phyloP scores from a whole-genome alignment of 2,329 filamentous ascomycete genomes.

The Orbilia blumenaviensis region DNA sequence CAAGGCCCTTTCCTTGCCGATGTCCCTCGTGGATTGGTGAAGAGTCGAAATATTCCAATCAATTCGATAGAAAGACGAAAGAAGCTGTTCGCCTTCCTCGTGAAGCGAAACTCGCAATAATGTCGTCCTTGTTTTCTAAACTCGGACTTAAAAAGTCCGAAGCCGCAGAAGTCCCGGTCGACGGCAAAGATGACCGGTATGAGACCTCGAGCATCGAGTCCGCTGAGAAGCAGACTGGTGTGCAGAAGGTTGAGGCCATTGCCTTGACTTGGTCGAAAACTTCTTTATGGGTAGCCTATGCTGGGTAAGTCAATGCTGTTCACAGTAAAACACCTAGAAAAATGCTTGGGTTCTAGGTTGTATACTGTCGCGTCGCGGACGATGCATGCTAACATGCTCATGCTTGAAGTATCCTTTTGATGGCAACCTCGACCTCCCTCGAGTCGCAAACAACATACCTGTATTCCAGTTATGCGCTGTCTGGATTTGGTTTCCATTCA shows the following conservation, averaged over 20 bases:
- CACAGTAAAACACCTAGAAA: no score
- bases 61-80: slow-evolving; percentile 13
- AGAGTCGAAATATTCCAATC: slow-evolving; percentile 6
- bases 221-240: slow-evolving; percentile 62
- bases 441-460: slow-evolving; percentile 72
- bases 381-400: neutral
- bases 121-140: slow-evolving; percentile 32
- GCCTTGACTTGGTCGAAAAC: slow-evolving; percentile 65
- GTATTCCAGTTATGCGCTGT: slow-evolving; percentile 72
- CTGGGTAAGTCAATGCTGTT: slow-evolving; percentile 59
- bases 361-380: neutral
- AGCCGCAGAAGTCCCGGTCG: neutral
- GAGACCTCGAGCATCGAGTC: slow-evolving; percentile 42
- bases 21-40: slow-evolving; percentile 1
- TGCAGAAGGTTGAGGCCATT: slow-evolving; percentile 65
- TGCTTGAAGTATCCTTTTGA: slow-evolving; percentile 64
- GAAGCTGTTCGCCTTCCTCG: neutral
- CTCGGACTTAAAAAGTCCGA: slow-evolving; percentile 12
- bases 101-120: neutral
- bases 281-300: slow-evolving; percentile 64
- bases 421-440: slow-evolving; percentile 73
- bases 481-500: slow-evolving; percentile 71
- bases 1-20: neutral
- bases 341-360: no score
- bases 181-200: slow-evolving; percentile 23